Conservation (phyloP, 164 flowering plant genomes). For the Kingdonia uniflora region DNA sequence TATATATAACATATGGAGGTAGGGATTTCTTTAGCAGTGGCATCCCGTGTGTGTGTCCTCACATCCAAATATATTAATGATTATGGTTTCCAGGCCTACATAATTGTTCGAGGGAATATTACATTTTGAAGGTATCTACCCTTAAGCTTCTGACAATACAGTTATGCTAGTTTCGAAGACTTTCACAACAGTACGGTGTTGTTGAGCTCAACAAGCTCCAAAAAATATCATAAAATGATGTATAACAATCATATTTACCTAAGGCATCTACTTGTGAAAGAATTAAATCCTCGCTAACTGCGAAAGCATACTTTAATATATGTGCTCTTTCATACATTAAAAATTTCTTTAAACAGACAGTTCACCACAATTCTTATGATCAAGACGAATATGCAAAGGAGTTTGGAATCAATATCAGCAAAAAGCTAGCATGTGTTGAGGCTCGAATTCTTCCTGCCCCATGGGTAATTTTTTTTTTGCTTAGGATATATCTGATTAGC, state of each 20-base stretch:
- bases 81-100: conserved; percentile 49
- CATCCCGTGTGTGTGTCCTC: too few relatives aligned
- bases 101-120: conserved; percentile 78
- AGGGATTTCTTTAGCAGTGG: too few relatives aligned
- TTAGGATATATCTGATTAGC: neutral
- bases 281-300: too few relatives aligned
- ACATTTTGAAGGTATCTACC: conserved; percentile 86
- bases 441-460: conserved; percentile 85
- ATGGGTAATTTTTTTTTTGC: conserved; percentile 43
- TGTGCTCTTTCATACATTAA: too few relatives aligned
- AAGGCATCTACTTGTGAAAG: too few relatives aligned
- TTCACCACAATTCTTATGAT: conserved; percentile 61
- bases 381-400: conserved; percentile 72
- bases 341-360: conserved; percentile 32
- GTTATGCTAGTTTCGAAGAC: too few relatives aligned
- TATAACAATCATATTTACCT: too few relatives aligned
- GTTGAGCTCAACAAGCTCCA: too few relatives aligned
- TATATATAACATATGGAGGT: too few relatives aligned
- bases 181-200: too few relatives aligned
- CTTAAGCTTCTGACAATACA: neutral
- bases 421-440: conserved; percentile 64
- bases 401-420: conserved; percentile 70
- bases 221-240: too few relatives aligned
- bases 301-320: too few relatives aligned
- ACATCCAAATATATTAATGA: neutral